Evolutionary conservation across 345 rosid species (phyloP), one percentile per base, ranked within the genome.

Genomic region (Raphanus sativus): DNA sequence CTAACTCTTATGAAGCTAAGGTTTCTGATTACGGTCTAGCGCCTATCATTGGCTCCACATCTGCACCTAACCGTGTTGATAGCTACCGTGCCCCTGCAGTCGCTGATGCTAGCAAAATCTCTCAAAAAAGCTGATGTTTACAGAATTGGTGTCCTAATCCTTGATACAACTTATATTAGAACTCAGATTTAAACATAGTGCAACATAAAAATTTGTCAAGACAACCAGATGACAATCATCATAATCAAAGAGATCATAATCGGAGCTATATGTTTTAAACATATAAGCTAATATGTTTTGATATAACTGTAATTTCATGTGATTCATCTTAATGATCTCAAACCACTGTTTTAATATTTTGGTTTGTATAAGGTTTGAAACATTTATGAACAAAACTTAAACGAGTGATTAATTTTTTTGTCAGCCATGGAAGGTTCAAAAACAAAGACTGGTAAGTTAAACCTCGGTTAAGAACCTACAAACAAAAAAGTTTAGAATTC

Each of bases 1-100:
- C 98, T 42, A 82, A 85, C 33, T 82, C 86, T 21, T 86, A 86
- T 56, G 91, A 89, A 68, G 90, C 94, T 56, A 90, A 89, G 28
- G 89, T 92, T 64, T 91, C 98, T 9, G 98, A 95, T 78, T 91
- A 87, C 29, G 93, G 98, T 61, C 96, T 95, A 25, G 91, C 98
- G 2, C 86, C 83, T 15, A 90, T 95, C 64, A 90, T 87, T 12
- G 87, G 89, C 32, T 91, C 98, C 4, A 72, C 91, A 15, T 66
- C 91, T 8, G 83, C 95, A 12, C 95, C 96, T 64, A 91, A 81
- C 84, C 86, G 96, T 21, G 82, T 89, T 2, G 91, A 89, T 67
- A 92, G 98, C 50, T 95, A 92, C 83, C 92, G 93, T 25, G 97
- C 97, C 3, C 97, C 98, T 8, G 98, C 92, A 73, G 90, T 90